A percentile compares a stretch with the other conserved stretches of the same genome.
These are phyloP conservation scores for Diaporthe eres DNA, from an alignment of 2,329 filamentous ascomycete genomes.

Conservation along the genomic window DNA sequence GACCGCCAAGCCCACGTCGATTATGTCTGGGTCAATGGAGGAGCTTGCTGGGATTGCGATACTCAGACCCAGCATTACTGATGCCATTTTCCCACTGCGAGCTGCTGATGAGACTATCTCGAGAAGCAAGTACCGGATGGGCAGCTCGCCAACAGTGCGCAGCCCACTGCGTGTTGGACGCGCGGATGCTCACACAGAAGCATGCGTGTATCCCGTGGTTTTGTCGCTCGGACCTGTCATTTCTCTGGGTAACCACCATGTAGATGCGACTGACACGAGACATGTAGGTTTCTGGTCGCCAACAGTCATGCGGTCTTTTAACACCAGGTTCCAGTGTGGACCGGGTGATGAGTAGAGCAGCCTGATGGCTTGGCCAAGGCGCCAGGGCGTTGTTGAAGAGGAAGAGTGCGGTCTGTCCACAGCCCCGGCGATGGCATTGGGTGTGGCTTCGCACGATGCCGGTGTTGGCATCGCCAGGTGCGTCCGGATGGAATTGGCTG, in stretches of 20 bases:
- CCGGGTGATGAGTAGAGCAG: not conserved
- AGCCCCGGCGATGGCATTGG: not conserved
- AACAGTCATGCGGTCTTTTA: slow-evolving; percentile 12
- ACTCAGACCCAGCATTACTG: not conserved
- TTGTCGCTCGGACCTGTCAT: not conserved
- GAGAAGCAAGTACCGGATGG: not conserved
- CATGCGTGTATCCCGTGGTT: not conserved
- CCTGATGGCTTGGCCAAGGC: slow-evolving; percentile 1
- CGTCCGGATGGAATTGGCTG: slow-evolving; percentile 1
- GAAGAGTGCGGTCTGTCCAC: not conserved
- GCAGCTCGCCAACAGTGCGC: not conserved
- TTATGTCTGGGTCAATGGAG: not conserved
- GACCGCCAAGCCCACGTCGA: slow-evolving; percentile 2
- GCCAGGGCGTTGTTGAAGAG: not conserved
- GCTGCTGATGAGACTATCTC: not conserved
- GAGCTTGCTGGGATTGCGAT: not conserved
- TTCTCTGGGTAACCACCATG: not conserved
- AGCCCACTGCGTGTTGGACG: not conserved
- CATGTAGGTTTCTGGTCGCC: not conserved
- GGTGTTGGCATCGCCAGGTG: slow-evolving; percentile 13
- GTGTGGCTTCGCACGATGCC: not conserved
- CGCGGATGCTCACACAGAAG: not conserved
- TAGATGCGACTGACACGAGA: not conserved
- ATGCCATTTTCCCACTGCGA: not conserved
- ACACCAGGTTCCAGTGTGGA: not conserved